These are phyloP conservation scores for Diplodia intermedia DNA, from an alignment of 2,329 filamentous ascomycete species.

Conservation along the genomic window DNA sequence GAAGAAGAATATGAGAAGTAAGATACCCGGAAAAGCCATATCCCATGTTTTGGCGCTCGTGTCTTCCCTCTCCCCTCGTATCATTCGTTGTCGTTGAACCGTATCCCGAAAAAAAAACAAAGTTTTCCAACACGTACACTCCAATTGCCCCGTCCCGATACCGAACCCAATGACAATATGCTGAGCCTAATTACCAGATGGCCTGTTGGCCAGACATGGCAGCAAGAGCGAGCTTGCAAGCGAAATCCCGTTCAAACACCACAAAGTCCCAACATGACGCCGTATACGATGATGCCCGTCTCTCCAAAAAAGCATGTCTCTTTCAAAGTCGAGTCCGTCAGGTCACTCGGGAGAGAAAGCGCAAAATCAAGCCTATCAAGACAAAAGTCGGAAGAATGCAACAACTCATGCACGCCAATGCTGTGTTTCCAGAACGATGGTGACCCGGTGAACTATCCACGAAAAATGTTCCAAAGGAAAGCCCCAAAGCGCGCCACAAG, in stretches of 20 bases:
- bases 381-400: conserved; percentile 24
- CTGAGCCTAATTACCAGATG: not conserved
- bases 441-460: conserved; percentile 14
- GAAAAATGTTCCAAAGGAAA: conserved; percentile 9
- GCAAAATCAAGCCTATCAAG: conserved; percentile 26
- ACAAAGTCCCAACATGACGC: not conserved
- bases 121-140: not conserved
- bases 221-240: not conserved
- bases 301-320: conserved; percentile 5
- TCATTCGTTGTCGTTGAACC: not conserved
- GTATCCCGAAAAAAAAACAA: not conserved
- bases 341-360: conserved; percentile 12
- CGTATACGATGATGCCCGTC: conserved; percentile 2
- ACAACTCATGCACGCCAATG: conserved; percentile 26
- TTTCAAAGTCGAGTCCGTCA: conserved; percentile 7
- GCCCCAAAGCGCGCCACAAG: conserved; percentile 9
- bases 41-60: not conserved
- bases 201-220: not conserved
- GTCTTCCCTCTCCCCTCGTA: not conserved
- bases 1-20: not conserved
- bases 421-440: conserved; percentile 16
- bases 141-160: not conserved
- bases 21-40: not conserved
- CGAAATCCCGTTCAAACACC: conserved; percentile 4
- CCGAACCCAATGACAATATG: conserved; percentile 15